Percentiles rank a stretch among this genome's conserved stretches.
These are phyloP conservation scores for Plasmodium fragile DNA, from an alignment of 169 alveolate genomes.

Conservation along the genomic window DNA sequence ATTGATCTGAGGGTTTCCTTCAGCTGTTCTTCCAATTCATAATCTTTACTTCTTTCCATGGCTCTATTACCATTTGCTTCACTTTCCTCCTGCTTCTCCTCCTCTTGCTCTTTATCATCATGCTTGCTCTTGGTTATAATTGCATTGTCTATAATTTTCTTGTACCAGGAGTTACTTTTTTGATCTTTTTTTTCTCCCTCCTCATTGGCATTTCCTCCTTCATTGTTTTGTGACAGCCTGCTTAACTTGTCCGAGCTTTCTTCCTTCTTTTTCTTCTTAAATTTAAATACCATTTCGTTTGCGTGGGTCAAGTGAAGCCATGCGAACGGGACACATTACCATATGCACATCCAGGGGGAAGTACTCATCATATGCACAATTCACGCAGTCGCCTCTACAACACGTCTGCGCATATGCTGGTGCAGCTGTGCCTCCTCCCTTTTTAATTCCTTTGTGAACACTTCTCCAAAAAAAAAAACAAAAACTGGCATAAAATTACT, in stretches of 20 bases:
- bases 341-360: not conserved
- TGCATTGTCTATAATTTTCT: slow-evolving; percentile 27
- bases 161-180: slow-evolving; percentile 43
- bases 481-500: not conserved
- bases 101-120: not conserved
- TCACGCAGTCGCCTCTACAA: not conserved
- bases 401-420: not conserved
- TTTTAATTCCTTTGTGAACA: not conserved
- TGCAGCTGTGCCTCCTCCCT: not conserved
- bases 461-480: not conserved
- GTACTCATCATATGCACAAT: not conserved
- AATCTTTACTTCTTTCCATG: not conserved
- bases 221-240: slow-evolving; percentile 5
- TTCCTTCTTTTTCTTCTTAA: slow-evolving; percentile 41
- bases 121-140: slow-evolving; percentile 17
- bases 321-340: not conserved
- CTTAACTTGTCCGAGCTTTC: slow-evolving; percentile 15
- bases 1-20: slow-evolving; percentile 56
- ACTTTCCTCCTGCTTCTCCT: not conserved
- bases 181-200: slow-evolving; percentile 23
- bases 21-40: slow-evolving; percentile 43
- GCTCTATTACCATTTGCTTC: not conserved
- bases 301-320: not conserved
- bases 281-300: slow-evolving; percentile 32
- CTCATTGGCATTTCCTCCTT: not conserved